Evolutionary conservation across 805 yeast genomes (phyloP), one percentile per base, ranked within the genome.

Genomic region (Kazachstania psychrophila): DNA sequence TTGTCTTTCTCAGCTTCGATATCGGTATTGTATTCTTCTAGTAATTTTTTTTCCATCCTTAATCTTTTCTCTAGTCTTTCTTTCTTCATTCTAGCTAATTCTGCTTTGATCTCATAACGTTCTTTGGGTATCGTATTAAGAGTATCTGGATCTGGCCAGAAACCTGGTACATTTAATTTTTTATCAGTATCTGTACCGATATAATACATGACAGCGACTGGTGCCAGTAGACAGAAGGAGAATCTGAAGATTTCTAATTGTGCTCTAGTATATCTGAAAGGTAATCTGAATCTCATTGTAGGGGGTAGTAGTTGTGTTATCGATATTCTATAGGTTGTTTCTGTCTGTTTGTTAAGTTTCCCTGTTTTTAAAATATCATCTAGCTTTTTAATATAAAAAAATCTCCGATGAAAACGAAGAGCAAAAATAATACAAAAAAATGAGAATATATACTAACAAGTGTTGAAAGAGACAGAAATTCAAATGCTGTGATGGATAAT

Each of bases 141-240:
- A 2, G 96, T 81, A 28, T 82, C 81, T 28, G 96, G 96, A 58
- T 87, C 96, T 3, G 97, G 97, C 95, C 95, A 87, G 62, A 85
- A 88, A 15, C 95, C 95, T 7, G 94, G 94, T 33, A 87, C 78
- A 54, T 86, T 84, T 58, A 88, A 77, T 64, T 86, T 88, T 49
- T 69, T 74, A 58, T 88, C 95, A 2, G 96, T 81, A 50, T 88
- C 88, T 27, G 81, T 72, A 55, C 97, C 96, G 31, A 86, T 88
- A 50, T 81, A 88, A 61, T 85, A 80, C 97, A 88, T 88, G 52
- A 86, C 81, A n/a, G 75, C 71, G 32, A 88, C 82, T 0, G 97
- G 97, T 1, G 94, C 75, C 48, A 86, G 64, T 30, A 88, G 73
- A 56, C 83, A 88, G 53, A 87, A 80, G 0, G 95, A 77, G 61